Percentiles rank a stretch among this genome's conserved stretches.
phyloP scores from a whole-genome alignment of 1,284 basidiomycete species.

The Cutaneotrichosporon sp. region DNA sequence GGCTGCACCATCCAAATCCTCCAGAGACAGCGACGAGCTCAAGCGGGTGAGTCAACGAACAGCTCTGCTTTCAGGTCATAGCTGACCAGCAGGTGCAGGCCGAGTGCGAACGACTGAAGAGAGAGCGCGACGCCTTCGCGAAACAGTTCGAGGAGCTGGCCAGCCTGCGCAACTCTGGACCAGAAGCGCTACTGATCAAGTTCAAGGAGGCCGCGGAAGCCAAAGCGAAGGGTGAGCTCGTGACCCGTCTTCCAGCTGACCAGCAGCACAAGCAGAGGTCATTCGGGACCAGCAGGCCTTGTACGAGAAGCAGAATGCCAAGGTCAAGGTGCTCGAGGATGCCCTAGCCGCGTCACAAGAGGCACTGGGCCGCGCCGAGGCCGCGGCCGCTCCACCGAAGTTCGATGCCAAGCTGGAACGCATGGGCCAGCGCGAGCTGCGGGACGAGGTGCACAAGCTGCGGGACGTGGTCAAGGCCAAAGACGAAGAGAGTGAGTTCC shows the following conservation, averaged over 20 bases:
- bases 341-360: conserved; percentile 27
- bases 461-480: conserved; percentile 33
- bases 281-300: conserved; percentile 42
- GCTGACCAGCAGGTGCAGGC: conserved; percentile 20
- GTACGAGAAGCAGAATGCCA: conserved; percentile 41
- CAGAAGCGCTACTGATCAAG: conserved; percentile 41
- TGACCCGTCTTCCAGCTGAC: neutral
- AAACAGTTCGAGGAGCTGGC: conserved; percentile 52
- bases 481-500: conserved; percentile 43
- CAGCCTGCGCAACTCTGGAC: conserved; percentile 33
- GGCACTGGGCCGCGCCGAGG: conserved; percentile 17
- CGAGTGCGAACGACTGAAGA: conserved; percentile 34
- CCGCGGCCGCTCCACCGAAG: conserved; percentile 11
- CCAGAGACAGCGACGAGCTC: neutral
- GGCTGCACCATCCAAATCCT: neutral
- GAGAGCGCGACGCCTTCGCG: conserved; percentile 42
- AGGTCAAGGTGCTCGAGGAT: conserved; percentile 40
- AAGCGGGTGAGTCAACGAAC: neutral
- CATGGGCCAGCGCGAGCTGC: conserved; percentile 43
- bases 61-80: conserved; percentile 19
- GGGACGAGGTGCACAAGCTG: conserved; percentile 38
- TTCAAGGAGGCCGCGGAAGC: conserved; percentile 43
- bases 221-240: conserved; percentile 37
- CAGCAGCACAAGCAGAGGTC: conserved; percentile 46
- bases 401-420: conserved; percentile 26